Evolutionary conservation across 805 yeast species (phyloP).

Genomic region (Saccharomycopsis oosterbeekiorum): DNA sequence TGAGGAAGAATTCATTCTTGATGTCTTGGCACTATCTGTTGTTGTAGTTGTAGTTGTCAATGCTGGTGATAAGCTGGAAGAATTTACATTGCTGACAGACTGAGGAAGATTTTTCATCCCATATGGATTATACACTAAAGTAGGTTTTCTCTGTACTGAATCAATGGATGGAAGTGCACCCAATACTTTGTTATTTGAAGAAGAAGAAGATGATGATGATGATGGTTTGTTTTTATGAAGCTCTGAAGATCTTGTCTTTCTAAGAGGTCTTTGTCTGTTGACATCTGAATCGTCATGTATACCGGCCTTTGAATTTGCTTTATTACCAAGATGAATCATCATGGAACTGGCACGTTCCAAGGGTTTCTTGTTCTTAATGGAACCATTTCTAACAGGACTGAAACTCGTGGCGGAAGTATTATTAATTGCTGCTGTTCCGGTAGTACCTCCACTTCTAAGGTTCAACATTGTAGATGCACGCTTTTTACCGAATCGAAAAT

Average conservation of each 20-base stretch:
- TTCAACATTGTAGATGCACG: neutral
- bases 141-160: slow-evolving; percentile 4
- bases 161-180: slow-evolving; percentile 16
- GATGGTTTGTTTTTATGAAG: neutral
- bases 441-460: neutral
- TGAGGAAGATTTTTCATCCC: slow-evolving; percentile 4
- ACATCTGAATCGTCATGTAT: neutral
- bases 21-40: neutral
- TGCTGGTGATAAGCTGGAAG: neutral
- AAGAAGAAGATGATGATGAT: neutral
- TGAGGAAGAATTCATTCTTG: slow-evolving; percentile 3
- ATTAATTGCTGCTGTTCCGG: neutral
- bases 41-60: neutral
- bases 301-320: neutral
- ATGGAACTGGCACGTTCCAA: neutral
- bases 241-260: neutral
- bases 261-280: neutral
- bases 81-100: neutral
- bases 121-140: slow-evolving; percentile 14
- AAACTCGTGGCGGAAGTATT: neutral
- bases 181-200: neutral
- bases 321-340: neutral
- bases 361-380: neutral
- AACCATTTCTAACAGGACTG: neutral
- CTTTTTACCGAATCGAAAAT: neutral